phyloP scores from a whole-genome alignment of 2,329 filamentous ascomycete genomes.

The Xylaria sp. region DNA sequence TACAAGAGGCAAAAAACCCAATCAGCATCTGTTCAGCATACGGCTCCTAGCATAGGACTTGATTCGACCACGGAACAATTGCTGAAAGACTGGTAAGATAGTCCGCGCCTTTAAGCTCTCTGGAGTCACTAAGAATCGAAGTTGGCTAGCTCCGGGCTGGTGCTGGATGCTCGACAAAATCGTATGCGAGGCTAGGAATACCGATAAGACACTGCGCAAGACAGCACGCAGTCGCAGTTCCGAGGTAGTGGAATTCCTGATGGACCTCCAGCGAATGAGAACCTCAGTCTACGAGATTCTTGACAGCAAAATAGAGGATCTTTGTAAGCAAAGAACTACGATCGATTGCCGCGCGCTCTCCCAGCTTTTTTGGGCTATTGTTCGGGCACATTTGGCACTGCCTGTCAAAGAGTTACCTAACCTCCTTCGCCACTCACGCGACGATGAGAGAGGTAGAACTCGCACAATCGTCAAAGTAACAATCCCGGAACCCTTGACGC shows the following conservation, averaged over 20 bases:
- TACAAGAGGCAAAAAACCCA: background rate
- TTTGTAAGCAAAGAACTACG: background rate
- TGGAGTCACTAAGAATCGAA: background rate
- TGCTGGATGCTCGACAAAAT: constrained; percentile 3
- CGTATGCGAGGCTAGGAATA: background rate
- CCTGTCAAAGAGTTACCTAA: too few species aligned
- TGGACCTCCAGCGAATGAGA: background rate
- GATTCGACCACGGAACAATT: background rate
- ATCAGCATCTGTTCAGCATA: background rate
- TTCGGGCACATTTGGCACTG: background rate
- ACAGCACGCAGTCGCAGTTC: background rate
- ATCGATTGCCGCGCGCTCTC: background rate
- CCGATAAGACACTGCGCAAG: background rate
- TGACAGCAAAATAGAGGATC: background rate
- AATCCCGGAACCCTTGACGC: background rate
- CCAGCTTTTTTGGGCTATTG: background rate
- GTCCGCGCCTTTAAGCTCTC: background rate
- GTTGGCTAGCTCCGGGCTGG: background rate
- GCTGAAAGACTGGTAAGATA: background rate
- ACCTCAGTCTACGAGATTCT: background rate
- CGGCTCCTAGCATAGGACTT: background rate
- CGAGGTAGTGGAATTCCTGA: background rate
- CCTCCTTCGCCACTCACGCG: too few species aligned
- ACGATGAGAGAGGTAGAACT: too few species aligned
- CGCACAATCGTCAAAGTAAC: background rate